A percentile compares a stretch with the other conserved stretches of the same genome.
These are phyloP conservation scores for Chlorella sorokiniana DNA, from an alignment of 139 green algal species.

Conservation along the genomic window DNA sequence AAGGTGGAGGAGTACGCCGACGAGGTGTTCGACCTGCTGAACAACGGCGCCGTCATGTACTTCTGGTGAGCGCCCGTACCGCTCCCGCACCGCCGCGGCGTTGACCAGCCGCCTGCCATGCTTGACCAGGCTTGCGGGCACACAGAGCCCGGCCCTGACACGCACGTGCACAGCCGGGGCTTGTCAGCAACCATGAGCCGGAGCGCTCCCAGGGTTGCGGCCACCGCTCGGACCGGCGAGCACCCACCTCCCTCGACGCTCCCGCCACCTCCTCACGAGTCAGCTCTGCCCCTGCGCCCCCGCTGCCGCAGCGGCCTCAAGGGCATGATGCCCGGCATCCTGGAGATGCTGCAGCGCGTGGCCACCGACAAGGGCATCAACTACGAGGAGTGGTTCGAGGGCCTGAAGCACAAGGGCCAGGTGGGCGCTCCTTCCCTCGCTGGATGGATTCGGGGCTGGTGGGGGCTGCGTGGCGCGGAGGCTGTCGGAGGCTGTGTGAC, in stretches of 20 bases:
- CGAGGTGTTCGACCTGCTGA: conserved; percentile 96
- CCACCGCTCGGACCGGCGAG: background rate
- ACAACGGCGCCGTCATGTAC: conserved; percentile 98
- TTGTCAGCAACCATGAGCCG: too few relatives aligned
- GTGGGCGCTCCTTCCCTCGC: too few relatives aligned
- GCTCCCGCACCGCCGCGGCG: too few relatives aligned
- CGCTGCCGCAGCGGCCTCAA: conserved; percentile 98
- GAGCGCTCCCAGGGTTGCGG: too few relatives aligned
- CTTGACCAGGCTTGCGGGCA: too few relatives aligned
- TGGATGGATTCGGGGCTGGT: too few relatives aligned
- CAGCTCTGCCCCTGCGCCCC: background rate
- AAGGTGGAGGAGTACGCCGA: conserved; percentile 98
- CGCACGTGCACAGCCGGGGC: too few relatives aligned
- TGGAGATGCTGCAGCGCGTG: conserved; percentile 95
- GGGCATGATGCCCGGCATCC: conserved; percentile 99
- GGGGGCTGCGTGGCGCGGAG: too few relatives aligned
- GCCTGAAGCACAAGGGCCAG: conserved; percentile 87
- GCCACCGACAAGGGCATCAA: conserved; percentile 84
- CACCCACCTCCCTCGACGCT: background rate
- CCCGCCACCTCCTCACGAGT: background rate
- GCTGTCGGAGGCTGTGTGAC: too few relatives aligned
- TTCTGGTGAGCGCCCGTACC: conserved; percentile 93
- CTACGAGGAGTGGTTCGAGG: conserved; percentile 87
- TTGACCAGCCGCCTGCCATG: too few relatives aligned
- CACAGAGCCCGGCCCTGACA: too few relatives aligned